Base-by-base conservation (phyloP, 257 asterid genomes). In the Ajuga chamaepitys region DNA sequence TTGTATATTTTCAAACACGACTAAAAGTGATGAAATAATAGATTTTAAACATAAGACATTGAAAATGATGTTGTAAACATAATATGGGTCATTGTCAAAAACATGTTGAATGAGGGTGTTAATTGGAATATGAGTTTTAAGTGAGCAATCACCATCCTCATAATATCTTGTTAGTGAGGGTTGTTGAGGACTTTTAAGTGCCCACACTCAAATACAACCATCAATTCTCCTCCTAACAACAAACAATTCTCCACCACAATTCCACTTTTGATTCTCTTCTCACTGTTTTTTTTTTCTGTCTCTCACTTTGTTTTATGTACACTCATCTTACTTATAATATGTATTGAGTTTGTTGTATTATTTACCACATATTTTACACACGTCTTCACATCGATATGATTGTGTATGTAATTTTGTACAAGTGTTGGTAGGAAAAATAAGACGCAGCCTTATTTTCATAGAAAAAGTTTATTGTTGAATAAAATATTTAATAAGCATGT, bases 191-290 rank as follows among this genome's bases (percentile, higher is more conserved):
- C 37, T 54, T 64, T 21, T 7, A 51, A 32, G 11, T 63, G 64
- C 34, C 64, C 14, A 55, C 58, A 17, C 35, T 12, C 55, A 20
- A 44, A 55, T 44, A 45, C 57, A 56, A 42, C 67, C 52, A 68
- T 47, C 60, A 46, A 7, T 57, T 45, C 57, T n/a, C 20, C 4
- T 58, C 50, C 10, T 13, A 61, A 42, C 75, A 52, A 61, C 70
- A 57, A 62, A 52, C 70, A 62, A 62, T 41, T 53, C 75, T 62
- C 75, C 38, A 62, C 75, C 75, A 70, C 70, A 60, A 41, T 35
- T 59, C 74, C 52, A 37, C 34, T 47, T 50, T 46, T 47, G 14
- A 32, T 58, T 58, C 64, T 34, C 59, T 9, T 2, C 34, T 50
- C n/a, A n/a, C n/a, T n/a, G n/a, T n/a, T n/a, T n/a, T n/a, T 46